A percentile compares a stretch with the other conserved stretches of the same genome.
Evolutionary conservation across 768 basidiomycete genomes (phyloP).

Genomic region (Aureoboletus auriporus): DNA sequence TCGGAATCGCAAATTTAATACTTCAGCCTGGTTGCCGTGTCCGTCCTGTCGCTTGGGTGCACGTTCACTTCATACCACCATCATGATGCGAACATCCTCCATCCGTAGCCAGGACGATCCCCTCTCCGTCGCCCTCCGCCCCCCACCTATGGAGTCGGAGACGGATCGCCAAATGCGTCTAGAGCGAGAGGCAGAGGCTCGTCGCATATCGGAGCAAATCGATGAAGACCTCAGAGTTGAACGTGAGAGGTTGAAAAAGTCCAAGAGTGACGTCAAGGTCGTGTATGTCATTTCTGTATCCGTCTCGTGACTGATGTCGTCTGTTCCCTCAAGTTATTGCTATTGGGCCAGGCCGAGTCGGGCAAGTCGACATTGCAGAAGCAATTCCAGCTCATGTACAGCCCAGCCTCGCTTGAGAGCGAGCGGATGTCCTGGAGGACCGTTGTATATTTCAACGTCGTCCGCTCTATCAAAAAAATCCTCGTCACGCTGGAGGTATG

Average conservation of each 20-base stretch:
- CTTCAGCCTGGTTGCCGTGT: too few species aligned
- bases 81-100: constrained; percentile 64
- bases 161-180: constrained; percentile 59
- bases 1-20: too few species aligned
- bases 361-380: constrained; percentile 77
- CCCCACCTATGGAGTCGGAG: constrained; percentile 63
- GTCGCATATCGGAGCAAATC: constrained; percentile 73
- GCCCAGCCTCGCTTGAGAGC: constrained; percentile 61
- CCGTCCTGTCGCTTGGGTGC: not conserved
- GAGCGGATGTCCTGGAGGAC: constrained; percentile 72
- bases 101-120: constrained; percentile 76
- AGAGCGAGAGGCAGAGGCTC: constrained; percentile 66
- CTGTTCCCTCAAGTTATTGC: constrained; percentile 48
- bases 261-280: constrained; percentile 75
- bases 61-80: constrained; percentile 29
- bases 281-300: constrained; percentile 4
- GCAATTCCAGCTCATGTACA: constrained; percentile 80
- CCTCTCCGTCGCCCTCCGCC: constrained; percentile 60
- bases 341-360: constrained; percentile 76
- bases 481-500: constrained; percentile 57
- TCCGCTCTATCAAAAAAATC: constrained; percentile 67
- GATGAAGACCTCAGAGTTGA: constrained; percentile 76
- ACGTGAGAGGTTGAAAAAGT: constrained; percentile 58
- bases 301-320: constrained; percentile 17
- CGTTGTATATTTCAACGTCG: constrained; percentile 73